These are phyloP conservation scores for Beauveria caledonica DNA, from an alignment of 2,329 filamentous ascomycete species.

Conservation along the genomic window DNA sequence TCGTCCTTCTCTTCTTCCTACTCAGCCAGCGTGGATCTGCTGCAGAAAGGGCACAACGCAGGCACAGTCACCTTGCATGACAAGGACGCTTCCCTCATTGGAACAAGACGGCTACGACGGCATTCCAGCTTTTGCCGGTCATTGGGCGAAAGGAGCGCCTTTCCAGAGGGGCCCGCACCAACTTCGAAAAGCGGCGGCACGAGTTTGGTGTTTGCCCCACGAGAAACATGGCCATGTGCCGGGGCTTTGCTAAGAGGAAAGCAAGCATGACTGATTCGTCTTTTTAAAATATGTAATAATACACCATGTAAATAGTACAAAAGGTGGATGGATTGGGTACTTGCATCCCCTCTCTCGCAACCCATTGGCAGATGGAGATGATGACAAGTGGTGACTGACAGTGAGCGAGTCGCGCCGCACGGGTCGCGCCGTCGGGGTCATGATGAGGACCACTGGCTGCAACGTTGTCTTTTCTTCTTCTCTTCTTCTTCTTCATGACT, in stretches of 20 bases:
- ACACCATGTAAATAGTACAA: too few relatives aligned
- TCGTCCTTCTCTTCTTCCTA: background rate
- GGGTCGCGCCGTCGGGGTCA: background rate
- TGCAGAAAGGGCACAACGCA: background rate
- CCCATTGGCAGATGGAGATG: too few relatives aligned
- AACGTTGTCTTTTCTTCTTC: background rate
- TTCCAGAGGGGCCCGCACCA: background rate
- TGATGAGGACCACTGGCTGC: background rate
- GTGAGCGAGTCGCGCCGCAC: too few relatives aligned
- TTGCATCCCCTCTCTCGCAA: too few relatives aligned
- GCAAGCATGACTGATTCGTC: too few relatives aligned
- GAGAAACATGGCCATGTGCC: background rate
- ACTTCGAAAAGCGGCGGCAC: background rate
- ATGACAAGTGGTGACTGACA: too few relatives aligned
- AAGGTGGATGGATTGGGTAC: too few relatives aligned
- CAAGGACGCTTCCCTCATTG: background rate
- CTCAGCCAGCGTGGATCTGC: background rate
- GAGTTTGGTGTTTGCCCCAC: too few relatives aligned
- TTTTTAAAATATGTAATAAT: too few relatives aligned
- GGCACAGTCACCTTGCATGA: background rate
- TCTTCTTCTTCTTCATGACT: background rate
- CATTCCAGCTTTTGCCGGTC: background rate
- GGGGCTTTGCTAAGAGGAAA: too few relatives aligned
- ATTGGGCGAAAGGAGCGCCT: background rate
- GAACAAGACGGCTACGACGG: constrained; percentile 4